Evolutionary conservation across 1,284 basidiomycete species (phyloP).

Genomic region (Marasmius fiardii): DNA sequence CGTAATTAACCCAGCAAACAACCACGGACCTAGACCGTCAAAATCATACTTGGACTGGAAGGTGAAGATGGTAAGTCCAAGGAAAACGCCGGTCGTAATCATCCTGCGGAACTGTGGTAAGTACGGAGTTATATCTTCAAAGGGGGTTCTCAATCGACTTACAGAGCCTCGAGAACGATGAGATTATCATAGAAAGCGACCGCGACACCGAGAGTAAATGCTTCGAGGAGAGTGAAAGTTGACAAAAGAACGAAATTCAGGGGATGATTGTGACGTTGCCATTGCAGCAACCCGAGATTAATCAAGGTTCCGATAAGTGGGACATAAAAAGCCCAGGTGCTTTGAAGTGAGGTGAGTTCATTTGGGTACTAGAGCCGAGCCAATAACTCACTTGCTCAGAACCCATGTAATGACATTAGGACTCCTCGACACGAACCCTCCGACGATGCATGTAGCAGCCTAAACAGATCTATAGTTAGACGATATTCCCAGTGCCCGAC

Average conservation of each 20-base stretch:
- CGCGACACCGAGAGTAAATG: conserved; percentile 75
- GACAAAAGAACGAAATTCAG: conserved; percentile 77
- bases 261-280: conserved; percentile 86
- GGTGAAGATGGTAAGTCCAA: conserved; percentile 85
- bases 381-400: conserved; percentile 52
- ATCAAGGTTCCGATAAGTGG: conserved; percentile 73
- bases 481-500: neutral
- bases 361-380: conserved; percentile 1
- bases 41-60: conserved; percentile 90
- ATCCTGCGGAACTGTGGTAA: conserved; percentile 37
- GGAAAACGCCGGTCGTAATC: conserved; percentile 85
- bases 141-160: conserved; percentile 24
- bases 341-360: conserved; percentile 21
- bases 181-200: conserved; percentile 73
- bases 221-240: conserved; percentile 78
- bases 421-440: conserved; percentile 63
- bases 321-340: conserved; percentile 73
- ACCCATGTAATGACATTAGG: conserved; percentile 60
- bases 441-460: conserved; percentile 71
- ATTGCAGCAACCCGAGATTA: conserved; percentile 76
- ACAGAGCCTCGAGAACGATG: conserved; percentile 87
- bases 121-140: neutral
- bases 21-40: conserved; percentile 78
- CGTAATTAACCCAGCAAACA: conserved; percentile 75
- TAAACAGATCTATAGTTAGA: conserved; percentile 21